Evolutionary conservation across 2,329 filamentous ascomycete genomes (phyloP).

Genomic region (Zarea fungicola): DNA sequence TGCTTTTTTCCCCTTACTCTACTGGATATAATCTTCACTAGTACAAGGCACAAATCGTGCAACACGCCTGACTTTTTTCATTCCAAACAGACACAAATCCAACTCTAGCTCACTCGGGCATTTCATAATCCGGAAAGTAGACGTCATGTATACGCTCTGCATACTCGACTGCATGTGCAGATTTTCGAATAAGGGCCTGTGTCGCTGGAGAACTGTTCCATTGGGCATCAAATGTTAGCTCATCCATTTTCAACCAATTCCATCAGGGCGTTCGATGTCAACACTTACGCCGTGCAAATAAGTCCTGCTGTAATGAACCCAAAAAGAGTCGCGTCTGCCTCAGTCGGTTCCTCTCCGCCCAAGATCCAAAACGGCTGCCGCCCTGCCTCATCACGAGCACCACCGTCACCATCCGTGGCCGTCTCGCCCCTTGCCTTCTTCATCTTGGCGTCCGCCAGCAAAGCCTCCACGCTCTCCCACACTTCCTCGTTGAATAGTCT

Average conservation of each 20-base stretch:
- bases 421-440: background rate
- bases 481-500: conserved; percentile 39
- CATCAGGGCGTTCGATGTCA: background rate
- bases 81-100: too few relatives aligned
- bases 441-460: conserved; percentile 35
- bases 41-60: too few relatives aligned
- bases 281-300: conserved; percentile 48
- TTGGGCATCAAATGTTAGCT: too few relatives aligned
- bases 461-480: conserved; percentile 46
- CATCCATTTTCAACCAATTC: background rate
- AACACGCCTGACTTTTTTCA: too few relatives aligned
- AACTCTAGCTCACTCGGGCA: conserved; percentile 24
- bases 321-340: conserved; percentile 53
- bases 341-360: conserved; percentile 47
- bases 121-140: conserved; percentile 55
- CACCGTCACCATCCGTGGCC: background rate
- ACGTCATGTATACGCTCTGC: conserved; percentile 47
- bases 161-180: conserved; percentile 50
- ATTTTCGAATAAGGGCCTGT: conserved; percentile 36
- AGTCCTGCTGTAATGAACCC: conserved; percentile 52
- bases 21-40: too few relatives aligned
- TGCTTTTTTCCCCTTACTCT: too few relatives aligned
- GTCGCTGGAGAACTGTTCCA: conserved; percentile 46
- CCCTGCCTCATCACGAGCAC: too few relatives aligned
- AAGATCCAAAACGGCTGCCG: conserved; percentile 53